Conservation (phyloP, 2,329 filamentous ascomycete genomes). For the Dothideomycetes sp. region DNA sequence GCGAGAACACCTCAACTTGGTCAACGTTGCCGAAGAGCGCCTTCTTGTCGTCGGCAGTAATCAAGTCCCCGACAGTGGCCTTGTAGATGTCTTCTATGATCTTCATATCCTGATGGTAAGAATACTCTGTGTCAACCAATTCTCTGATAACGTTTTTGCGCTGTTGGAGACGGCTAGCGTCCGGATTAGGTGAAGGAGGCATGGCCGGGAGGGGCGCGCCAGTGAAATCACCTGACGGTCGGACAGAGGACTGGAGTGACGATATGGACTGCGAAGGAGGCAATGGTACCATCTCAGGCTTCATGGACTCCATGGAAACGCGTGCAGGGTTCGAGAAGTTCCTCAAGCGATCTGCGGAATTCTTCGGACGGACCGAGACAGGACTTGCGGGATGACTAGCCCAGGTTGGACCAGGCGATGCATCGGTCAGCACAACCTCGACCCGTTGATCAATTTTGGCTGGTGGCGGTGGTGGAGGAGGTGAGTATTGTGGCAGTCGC, state of each 20-base stretch:
- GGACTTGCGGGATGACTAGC: constrained; percentile 10
- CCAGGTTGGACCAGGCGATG: not conserved
- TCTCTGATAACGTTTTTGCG: constrained; percentile 83
- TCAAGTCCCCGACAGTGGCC: constrained; percentile 67
- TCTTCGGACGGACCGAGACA: not conserved
- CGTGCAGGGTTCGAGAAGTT: constrained; percentile 11
- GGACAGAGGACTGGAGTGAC: constrained; percentile 23
- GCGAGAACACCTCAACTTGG: constrained; percentile 81
- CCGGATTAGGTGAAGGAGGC: constrained; percentile 22
- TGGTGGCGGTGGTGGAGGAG: constrained; percentile 37
- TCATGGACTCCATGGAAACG: constrained; percentile 15
- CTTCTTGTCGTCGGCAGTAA: constrained; percentile 77
- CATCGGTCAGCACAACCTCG: constrained; percentile 11
- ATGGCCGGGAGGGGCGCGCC: constrained; percentile 17
- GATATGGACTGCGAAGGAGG: constrained; percentile 26
- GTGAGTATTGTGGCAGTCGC: constrained; percentile 36
- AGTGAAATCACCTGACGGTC: constrained; percentile 6
- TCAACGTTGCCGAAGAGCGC: constrained; percentile 88
- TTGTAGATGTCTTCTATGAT: constrained; percentile 97
- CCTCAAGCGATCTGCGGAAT: constrained; percentile 7
- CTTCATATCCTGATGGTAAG: constrained; percentile 91
- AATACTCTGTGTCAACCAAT: constrained; percentile 82
- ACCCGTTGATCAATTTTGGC: not conserved
- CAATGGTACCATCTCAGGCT: constrained; percentile 13
- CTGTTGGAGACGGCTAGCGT: constrained; percentile 65